Conservation (phyloP, 2,329 filamentous ascomycete species). For the Corniculantispora saksenae region DNA sequence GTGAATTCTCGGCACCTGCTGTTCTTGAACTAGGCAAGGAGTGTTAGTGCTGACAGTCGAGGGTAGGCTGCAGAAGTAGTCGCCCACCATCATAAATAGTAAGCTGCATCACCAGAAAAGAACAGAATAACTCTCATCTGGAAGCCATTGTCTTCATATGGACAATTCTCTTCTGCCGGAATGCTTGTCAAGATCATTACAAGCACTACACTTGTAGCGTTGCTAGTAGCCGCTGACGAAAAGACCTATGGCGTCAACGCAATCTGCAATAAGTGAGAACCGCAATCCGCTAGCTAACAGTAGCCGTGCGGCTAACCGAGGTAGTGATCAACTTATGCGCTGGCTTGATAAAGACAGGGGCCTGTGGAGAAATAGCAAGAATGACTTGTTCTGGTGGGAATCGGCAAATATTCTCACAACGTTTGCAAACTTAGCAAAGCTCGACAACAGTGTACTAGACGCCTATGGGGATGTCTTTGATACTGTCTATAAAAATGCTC, state of each 20-base stretch:
- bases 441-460: neutral
- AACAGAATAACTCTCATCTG: too few relatives aligned
- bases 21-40: too few relatives aligned
- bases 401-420: constrained; percentile 7
- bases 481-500: neutral
- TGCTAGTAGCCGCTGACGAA: neutral
- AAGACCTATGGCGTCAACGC: constrained; percentile 1
- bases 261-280: constrained; percentile 1
- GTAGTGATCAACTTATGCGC: constrained; percentile 12
- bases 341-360: neutral
- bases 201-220: neutral
- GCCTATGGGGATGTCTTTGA: constrained; percentile 1
- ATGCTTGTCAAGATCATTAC: neutral
- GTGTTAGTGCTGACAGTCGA: too few relatives aligned
- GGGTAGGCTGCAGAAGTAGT: too few relatives aligned
- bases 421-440: neutral
- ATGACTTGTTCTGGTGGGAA: neutral
- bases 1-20: too few relatives aligned
- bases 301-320: neutral
- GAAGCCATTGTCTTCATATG: too few relatives aligned
- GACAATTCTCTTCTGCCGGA: too few relatives aligned
- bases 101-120: too few relatives aligned
- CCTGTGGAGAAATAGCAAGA: neutral
- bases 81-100: too few relatives aligned
- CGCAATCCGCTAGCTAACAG: neutral